phyloP scores from a whole-genome alignment of 2,329 filamentous ascomycete genomes.

The Fusarium devonianum region DNA sequence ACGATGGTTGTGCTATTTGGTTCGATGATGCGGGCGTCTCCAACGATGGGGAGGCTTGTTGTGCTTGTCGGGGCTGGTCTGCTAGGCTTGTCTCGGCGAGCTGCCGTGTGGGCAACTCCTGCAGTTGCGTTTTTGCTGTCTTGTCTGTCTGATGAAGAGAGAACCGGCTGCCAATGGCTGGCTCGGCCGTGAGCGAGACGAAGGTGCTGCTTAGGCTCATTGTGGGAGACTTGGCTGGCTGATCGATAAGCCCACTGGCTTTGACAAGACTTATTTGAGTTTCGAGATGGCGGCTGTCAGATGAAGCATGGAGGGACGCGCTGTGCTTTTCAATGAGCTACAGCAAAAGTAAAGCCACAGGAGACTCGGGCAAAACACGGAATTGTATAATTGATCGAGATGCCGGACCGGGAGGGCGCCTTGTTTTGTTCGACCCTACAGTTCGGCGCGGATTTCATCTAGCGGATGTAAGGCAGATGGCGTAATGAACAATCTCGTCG shows the following conservation, averaged over 20 bases:
- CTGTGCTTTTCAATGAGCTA: slow-evolving; percentile 5
- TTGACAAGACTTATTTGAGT: too few relatives aligned
- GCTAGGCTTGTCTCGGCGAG: not conserved
- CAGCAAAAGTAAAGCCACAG: slow-evolving; percentile 3
- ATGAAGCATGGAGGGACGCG: not conserved
- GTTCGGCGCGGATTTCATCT: not conserved
- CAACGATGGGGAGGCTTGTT: not conserved
- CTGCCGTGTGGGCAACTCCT: slow-evolving; percentile 6
- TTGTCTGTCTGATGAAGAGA: not conserved
- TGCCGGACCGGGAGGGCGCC: slow-evolving; percentile 1
- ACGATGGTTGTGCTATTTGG: slow-evolving; percentile 12
- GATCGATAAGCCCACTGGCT: too few relatives aligned
- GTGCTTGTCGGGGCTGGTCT: slow-evolving; percentile 14
- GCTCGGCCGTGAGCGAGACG: slow-evolving; percentile 26
- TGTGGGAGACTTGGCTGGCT: not conserved
- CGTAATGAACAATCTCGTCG: slow-evolving; percentile 30
- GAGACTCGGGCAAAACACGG: slow-evolving; percentile 3
- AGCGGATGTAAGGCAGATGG: slow-evolving; percentile 30
- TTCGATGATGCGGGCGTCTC: not conserved
- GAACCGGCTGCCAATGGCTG: slow-evolving; percentile 9
- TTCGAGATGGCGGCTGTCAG: not conserved
- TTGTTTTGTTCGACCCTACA: slow-evolving; percentile 12
- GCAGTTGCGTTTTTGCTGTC: not conserved
- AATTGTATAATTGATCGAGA: slow-evolving; percentile 12
- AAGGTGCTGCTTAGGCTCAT: slow-evolving; percentile 28